Evolutionary conservation across 1,284 basidiomycete genomes (phyloP).

Genomic region (Microbotryomycetes sp.): DNA sequence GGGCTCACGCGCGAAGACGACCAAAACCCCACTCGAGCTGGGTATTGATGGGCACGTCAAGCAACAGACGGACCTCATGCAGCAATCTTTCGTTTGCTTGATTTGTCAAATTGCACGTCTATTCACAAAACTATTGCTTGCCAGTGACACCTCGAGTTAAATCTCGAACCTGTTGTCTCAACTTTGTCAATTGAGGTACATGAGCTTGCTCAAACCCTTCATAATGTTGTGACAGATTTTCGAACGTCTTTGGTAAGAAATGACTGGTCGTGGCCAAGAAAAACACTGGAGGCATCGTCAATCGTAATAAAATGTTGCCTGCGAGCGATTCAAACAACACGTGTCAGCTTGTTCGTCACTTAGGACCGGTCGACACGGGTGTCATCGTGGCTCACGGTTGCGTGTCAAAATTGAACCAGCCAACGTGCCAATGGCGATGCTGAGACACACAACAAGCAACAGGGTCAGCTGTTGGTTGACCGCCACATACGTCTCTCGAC

Average conservation of each 20-base stretch:
- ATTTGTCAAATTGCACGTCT: too few species aligned
- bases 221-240: conserved; percentile 61
- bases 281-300: conserved; percentile 63
- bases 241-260: conserved; percentile 71
- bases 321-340: not conserved
- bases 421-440: conserved; percentile 74
- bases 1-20: too few species aligned
- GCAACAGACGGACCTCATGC: too few species aligned
- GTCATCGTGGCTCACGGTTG: conserved; percentile 50
- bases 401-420: conserved; percentile 78
- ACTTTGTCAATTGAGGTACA: conserved; percentile 51
- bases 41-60: too few species aligned
- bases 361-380: too few species aligned
- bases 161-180: not conserved
- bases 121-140: too few species aligned
- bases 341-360: too few species aligned
- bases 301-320: conserved; percentile 54
- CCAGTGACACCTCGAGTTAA: too few species aligned
- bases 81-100: too few species aligned
- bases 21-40: too few species aligned
- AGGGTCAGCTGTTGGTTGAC: too few species aligned
- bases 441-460: too few species aligned
- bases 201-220: conserved; percentile 64
- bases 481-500: not conserved
- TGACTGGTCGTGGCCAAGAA: conserved; percentile 60